Conservation (phyloP, 2,329 filamentous ascomycete species). For the Beauveria varroae region DNA sequence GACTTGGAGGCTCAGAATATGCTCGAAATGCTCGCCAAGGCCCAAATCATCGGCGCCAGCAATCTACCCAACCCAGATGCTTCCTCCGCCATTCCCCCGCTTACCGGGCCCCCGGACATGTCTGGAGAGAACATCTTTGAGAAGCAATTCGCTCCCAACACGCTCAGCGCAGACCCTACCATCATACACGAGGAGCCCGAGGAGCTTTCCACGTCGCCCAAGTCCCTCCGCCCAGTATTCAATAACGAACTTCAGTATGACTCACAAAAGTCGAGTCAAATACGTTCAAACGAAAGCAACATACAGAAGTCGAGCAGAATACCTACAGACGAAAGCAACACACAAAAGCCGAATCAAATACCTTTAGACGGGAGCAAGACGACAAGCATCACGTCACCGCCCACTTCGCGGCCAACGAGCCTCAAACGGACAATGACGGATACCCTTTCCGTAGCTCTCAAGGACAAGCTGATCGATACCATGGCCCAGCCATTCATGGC, state of each 20-base stretch:
- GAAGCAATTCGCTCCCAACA: constrained; percentile 59
- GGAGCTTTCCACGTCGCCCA: constrained; percentile 14
- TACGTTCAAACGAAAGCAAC: constrained; percentile 26
- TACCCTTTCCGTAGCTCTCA: constrained; percentile 62
- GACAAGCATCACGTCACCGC: constrained; percentile 40
- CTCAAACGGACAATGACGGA: constrained; percentile 88
- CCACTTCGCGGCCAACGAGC: constrained; percentile 52
- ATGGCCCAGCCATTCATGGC: constrained; percentile 73
- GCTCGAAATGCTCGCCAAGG: constrained; percentile 78
- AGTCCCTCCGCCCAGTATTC: constrained; percentile 13
- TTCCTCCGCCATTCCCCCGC: constrained; percentile 43
- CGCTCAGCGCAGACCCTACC: constrained; percentile 42
- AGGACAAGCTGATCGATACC: constrained; percentile 77
- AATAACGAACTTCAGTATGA: constrained; percentile 20
- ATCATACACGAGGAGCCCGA: constrained; percentile 14
- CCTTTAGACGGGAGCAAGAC: constrained; percentile 50
- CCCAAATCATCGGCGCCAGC: constrained; percentile 67
- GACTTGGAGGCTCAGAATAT: constrained; percentile 85
- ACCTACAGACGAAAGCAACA: constrained; percentile 17
- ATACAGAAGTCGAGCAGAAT: constrained; percentile 44
- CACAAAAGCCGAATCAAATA: constrained; percentile 44
- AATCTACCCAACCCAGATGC: constrained; percentile 46
- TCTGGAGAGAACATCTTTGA: constrained; percentile 80
- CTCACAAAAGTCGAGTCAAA: constrained; percentile 45
- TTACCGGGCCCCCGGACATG: constrained; percentile 72